Evolutionary conservation across 1,139 yeast genomes (phyloP).

Genomic region (Pneumocystis carinii): DNA sequence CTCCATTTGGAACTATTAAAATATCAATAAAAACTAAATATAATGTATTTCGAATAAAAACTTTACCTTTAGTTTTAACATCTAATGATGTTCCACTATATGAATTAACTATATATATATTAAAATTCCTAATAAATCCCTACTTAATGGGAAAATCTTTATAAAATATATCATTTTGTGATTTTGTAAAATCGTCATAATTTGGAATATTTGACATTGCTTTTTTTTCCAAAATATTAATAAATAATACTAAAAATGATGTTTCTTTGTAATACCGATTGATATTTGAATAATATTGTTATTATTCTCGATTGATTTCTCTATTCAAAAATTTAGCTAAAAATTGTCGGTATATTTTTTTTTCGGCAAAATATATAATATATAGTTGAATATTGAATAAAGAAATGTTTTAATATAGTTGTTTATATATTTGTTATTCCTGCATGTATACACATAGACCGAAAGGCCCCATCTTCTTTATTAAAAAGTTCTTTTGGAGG

Average conservation of each 20-base stretch:
- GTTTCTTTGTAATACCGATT: not conserved
- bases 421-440: slow-evolving; percentile 21
- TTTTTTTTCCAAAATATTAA: not conserved
- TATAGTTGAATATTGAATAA: not conserved
- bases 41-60: not conserved
- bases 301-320: not conserved
- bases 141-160: not conserved
- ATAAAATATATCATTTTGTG: not conserved
- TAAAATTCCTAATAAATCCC: not conserved
- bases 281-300: not conserved
- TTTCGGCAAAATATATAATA: not conserved
- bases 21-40: not conserved
- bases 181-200: not conserved
- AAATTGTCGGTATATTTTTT: too few species aligned
- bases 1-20: slow-evolving; percentile 74
- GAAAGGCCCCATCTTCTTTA: slow-evolving; percentile 56
- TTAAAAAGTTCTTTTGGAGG: slow-evolving; percentile 55
- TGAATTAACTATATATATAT: not conserved
- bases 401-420: not conserved
- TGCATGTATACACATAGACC: slow-evolving; percentile 58
- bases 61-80: not conserved
- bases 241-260: not conserved
- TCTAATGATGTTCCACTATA: not conserved
- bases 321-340: too few species aligned
- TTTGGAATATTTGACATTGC: not conserved